Conservation (phyloP, 129 eudicot species). For the Centella asiatica region DNA sequence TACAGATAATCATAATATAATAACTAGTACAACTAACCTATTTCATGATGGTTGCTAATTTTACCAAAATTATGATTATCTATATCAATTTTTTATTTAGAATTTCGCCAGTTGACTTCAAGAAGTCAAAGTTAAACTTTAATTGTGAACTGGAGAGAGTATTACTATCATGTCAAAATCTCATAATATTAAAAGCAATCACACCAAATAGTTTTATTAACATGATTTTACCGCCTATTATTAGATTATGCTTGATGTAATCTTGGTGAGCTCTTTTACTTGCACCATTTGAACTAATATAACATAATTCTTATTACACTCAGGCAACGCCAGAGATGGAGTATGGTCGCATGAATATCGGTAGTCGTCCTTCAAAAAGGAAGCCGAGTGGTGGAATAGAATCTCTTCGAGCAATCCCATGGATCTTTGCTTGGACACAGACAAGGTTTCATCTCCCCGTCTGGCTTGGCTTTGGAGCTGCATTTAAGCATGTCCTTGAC, state of each 20-base stretch:
- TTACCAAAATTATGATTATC: too few relatives aligned
- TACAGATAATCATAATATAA: too few relatives aligned
- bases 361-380: conserved; percentile 76
- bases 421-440: conserved; percentile 88
- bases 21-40: too few relatives aligned
- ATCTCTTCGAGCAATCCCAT: conserved; percentile 77
- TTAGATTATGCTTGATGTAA: background rate
- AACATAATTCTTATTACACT: background rate
- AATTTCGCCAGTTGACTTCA: too few relatives aligned
- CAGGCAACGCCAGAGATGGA: conserved; percentile 81
- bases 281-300: background rate
- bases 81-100: too few relatives aligned
- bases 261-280: background rate
- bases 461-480: conserved; percentile 77
- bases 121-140: too few relatives aligned
- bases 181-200: too few relatives aligned
- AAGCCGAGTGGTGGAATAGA: conserved; percentile 85
- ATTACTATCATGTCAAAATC: too few relatives aligned
- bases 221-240: background rate
- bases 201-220: background rate
- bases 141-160: too few relatives aligned
- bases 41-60: too few relatives aligned
- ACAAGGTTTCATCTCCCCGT: conserved; percentile 79
- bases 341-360: conserved; percentile 83
- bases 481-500: conserved; percentile 46